A percentile compares a stretch with the other conserved stretches of the same genome.
Conservation (phyloP, 1,139 yeast genomes). For the Entelexis sorbosivorans region DNA sequence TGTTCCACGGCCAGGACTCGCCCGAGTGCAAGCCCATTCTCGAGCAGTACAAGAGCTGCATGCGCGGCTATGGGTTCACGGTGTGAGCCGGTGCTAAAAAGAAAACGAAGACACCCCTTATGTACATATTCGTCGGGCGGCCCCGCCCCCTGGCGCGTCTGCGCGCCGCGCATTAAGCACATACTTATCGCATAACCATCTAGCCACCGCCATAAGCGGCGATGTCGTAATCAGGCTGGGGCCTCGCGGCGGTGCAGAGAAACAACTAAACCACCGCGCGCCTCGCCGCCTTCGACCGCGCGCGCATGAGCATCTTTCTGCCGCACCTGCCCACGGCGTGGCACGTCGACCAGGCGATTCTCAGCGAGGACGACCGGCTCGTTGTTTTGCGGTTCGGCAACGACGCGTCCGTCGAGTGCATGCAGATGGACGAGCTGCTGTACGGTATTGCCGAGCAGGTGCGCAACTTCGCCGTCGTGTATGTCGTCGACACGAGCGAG, state of each 20-base stretch:
- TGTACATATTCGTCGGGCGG: not conserved
- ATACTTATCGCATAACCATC: no score
- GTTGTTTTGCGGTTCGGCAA: slow-evolving; percentile 85
- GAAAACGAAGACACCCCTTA: not conserved
- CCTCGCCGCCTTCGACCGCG: no score
- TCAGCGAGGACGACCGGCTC: slow-evolving; percentile 71
- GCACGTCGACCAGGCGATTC: slow-evolving; percentile 96
- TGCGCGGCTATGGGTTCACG: slow-evolving; percentile 82
- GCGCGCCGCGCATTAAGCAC: not conserved
- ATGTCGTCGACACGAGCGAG: slow-evolving; percentile 75
- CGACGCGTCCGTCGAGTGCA: slow-evolving; percentile 64
- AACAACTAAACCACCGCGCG: no score
- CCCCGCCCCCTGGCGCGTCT: no score
- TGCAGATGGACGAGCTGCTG: slow-evolving; percentile 81
- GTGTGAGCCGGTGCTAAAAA: slow-evolving; percentile 23
- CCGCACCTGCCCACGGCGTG: slow-evolving; percentile 86
- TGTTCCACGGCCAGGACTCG: slow-evolving; percentile 71
- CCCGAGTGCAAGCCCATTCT: slow-evolving; percentile 71
- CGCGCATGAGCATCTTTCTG: slow-evolving; percentile 49
- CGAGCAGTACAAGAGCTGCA: slow-evolving; percentile 64
- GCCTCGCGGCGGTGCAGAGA: no score
- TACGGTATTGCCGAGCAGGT: slow-evolving; percentile 73
- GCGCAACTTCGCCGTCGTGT: slow-evolving; percentile 76
- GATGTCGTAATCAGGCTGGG: slow-evolving; percentile 1
- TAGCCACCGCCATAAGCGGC: no score